These are phyloP conservation scores for Sugiyamaella grinbergsii DNA, from an alignment of 1,139 yeast species.

Conservation along the genomic window DNA sequence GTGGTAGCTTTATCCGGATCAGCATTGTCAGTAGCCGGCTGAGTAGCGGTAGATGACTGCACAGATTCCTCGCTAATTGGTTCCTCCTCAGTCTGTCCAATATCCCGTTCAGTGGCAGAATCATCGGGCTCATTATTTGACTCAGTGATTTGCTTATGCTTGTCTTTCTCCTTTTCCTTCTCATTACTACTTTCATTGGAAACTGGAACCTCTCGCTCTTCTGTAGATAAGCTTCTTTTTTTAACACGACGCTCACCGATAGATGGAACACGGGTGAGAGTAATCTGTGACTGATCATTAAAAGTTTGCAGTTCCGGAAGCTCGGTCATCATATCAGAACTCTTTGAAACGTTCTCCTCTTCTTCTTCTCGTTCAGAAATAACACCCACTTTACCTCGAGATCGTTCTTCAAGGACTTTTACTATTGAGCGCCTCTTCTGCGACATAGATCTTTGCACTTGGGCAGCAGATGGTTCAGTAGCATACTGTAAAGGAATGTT, in stretches of 20 bases:
- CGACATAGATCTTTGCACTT: slow-evolving; percentile 38
- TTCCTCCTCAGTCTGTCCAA: too few species aligned
- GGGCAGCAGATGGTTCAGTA: slow-evolving; percentile 28
- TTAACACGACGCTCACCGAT: not conserved
- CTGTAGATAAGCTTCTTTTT: not conserved
- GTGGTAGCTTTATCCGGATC: too few species aligned
- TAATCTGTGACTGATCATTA: not conserved
- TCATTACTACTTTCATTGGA: not conserved
- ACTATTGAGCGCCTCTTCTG: slow-evolving; percentile 37
- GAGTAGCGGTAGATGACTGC: too few species aligned
- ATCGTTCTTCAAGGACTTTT: slow-evolving; percentile 33
- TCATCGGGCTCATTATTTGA: not conserved
- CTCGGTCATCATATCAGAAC: not conserved
- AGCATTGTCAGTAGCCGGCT: too few species aligned
- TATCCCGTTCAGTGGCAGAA: not conserved
- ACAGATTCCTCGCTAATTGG: too few species aligned
- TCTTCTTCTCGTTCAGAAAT: slow-evolving; percentile 24
- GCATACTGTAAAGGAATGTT: slow-evolving; percentile 17
- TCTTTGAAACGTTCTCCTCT: slow-evolving; percentile 8
- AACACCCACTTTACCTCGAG: slow-evolving; percentile 19
- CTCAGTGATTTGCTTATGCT: not conserved
- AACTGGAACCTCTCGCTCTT: not conserved
- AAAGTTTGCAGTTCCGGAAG: slow-evolving; percentile 4
- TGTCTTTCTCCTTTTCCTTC: not conserved
- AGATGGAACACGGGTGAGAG: not conserved